These are phyloP conservation scores for Pythium coloratum DNA, from an alignment of 352 stramenopile species.

Conservation along the genomic window DNA sequence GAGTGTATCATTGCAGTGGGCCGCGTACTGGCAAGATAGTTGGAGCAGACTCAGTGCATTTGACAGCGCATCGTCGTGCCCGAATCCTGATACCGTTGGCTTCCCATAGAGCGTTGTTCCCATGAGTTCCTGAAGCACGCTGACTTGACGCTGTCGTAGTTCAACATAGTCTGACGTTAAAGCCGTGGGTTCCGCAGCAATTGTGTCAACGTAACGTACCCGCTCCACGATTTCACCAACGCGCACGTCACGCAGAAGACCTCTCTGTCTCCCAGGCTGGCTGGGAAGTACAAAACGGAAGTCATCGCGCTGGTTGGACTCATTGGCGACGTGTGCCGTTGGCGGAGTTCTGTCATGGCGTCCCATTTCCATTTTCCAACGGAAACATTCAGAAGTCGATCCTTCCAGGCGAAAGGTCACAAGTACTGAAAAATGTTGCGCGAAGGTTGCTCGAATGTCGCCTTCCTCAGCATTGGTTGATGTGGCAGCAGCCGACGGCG, in stretches of 20 bases:
- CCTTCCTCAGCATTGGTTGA: constrained; percentile 26
- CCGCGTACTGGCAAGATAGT: constrained; percentile 66
- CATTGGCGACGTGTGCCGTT: neutral
- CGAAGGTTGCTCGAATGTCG: constrained; percentile 31
- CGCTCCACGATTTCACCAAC: constrained; percentile 40
- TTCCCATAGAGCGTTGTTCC: constrained; percentile 36
- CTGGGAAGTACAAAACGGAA: constrained; percentile 40
- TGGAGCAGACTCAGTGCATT: constrained; percentile 40
- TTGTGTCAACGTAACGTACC: constrained; percentile 19
- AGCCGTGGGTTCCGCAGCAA: no score
- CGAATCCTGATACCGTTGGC: neutral
- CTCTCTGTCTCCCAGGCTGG: constrained; percentile 19
- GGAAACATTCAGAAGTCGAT: neutral
- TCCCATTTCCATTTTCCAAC: neutral
- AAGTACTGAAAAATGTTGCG: constrained; percentile 10
- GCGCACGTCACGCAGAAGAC: constrained; percentile 28
- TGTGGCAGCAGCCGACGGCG: constrained; percentile 13
- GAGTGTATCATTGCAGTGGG: constrained; percentile 39
- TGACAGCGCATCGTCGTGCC: neutral
- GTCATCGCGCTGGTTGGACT: neutral
- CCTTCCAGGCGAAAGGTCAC: constrained; percentile 22
- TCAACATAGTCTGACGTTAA: neutral
- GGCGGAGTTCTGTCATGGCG: neutral
- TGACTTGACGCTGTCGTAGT: constrained; percentile 28
- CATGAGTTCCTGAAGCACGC: constrained; percentile 42